Conservation (phyloP, 2,329 filamentous ascomycete genomes). For the Ceratocystis cubensis region DNA sequence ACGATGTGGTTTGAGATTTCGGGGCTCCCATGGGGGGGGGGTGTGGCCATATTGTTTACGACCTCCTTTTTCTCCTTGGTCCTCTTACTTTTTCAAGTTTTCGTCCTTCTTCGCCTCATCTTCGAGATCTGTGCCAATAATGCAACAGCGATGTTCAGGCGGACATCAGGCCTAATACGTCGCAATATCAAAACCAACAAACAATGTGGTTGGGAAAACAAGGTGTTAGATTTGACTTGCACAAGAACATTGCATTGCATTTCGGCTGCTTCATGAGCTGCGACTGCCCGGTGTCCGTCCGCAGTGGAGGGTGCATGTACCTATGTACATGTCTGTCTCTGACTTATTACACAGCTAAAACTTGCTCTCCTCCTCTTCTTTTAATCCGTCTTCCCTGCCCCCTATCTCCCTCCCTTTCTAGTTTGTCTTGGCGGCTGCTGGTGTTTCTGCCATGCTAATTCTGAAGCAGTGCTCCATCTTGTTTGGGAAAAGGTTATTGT, state of each 20-base stretch:
- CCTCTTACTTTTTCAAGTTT: not conserved
- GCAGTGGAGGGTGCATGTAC: not conserved
- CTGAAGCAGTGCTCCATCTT: not conserved
- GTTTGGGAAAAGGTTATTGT: not conserved
- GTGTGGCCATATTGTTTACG: not conserved
- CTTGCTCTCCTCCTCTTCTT: not conserved
- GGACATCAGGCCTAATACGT: not conserved
- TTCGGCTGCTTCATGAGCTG: not conserved
- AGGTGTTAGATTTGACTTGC: not conserved
- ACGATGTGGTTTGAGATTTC: slow-evolving; percentile 6
- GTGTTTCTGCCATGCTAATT: not conserved
- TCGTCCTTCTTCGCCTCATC: not conserved
- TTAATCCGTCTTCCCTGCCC: not conserved
- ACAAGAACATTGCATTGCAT: too few relatives aligned
- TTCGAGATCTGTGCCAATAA: not conserved
- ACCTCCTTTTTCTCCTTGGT: not conserved
- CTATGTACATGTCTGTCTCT: not conserved
- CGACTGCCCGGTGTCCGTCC: not conserved
- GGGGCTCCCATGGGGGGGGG: not conserved
- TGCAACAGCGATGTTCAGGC: not conserved
- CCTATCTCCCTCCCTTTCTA: not conserved
- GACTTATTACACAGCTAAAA: not conserved
- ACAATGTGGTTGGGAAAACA: too few relatives aligned
- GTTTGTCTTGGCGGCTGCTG: not conserved
- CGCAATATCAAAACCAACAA: not conserved